A percentile compares a stretch with the other conserved stretches of the same genome.
Conservation (phyloP, 148 eudicot genomes). For the Chenopodium formosanum region DNA sequence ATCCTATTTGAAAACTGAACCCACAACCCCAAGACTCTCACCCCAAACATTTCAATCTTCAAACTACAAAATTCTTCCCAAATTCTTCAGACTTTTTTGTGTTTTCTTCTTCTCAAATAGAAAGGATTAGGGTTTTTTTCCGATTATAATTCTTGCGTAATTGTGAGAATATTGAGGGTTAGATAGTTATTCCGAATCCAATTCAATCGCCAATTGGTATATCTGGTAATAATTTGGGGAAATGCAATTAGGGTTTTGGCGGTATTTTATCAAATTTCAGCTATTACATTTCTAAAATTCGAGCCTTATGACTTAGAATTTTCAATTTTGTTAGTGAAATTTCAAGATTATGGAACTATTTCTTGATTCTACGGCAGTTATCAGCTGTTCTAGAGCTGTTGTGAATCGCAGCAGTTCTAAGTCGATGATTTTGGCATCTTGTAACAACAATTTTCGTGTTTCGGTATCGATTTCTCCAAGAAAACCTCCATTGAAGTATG, state of each 20-base stretch:
- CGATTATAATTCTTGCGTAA: neutral
- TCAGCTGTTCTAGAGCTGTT: constrained; percentile 26
- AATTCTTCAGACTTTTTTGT: neutral
- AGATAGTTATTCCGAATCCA: neutral
- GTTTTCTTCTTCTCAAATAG: neutral
- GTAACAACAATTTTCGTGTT: constrained; percentile 20
- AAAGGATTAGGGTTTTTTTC: constrained; percentile 15
- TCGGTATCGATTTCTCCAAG: constrained; percentile 20
- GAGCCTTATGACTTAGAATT: constrained; percentile 9
- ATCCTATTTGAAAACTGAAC: neutral
- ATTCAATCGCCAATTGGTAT: neutral
- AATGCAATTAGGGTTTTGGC: constrained; percentile 22
- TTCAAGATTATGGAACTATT: constrained; percentile 21
- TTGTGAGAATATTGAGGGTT: neutral
- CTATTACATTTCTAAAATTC: constrained; percentile 13
- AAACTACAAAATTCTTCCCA: neutral
- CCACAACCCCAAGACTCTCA: neutral
- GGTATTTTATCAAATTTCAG: neutral
- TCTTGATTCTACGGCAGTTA: constrained; percentile 24
- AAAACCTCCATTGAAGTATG: constrained; percentile 16
- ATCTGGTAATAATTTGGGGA: constrained; percentile 4
- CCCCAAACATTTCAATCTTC: no score
- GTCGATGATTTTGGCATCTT: constrained; percentile 16
- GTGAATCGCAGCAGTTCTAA: constrained; percentile 19
- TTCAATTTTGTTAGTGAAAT: neutral